phyloP scores from a whole-genome alignment of 257 asterid genomes.

The Solanum clarkiae region DNA sequence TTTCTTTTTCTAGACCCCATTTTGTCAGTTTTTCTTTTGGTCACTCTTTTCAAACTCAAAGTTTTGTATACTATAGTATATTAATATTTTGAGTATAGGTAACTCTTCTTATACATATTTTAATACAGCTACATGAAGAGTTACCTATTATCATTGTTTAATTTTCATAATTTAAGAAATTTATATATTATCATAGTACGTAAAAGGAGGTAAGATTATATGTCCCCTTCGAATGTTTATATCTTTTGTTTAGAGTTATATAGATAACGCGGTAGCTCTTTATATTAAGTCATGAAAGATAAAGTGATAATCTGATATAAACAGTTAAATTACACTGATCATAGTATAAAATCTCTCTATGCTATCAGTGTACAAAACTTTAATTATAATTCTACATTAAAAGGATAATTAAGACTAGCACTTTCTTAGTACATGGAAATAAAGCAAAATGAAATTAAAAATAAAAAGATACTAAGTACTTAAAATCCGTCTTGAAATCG shows the following conservation, averaged over 20 bases:
- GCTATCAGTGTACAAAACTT: neutral
- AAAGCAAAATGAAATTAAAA: neutral
- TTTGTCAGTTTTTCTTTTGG: slow-evolving; percentile 28
- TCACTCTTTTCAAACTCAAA: neutral
- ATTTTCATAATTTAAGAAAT: too few species aligned
- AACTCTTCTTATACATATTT: neutral
- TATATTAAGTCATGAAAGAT: neutral
- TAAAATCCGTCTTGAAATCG: slow-evolving; percentile 45
- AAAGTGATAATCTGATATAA: neutral
- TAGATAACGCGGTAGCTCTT: neutral
- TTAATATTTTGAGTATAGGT: neutral
- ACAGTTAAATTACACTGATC: neutral
- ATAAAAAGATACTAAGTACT: neutral
- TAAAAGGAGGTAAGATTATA: neutral
- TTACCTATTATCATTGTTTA: neutral
- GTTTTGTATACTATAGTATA: neutral
- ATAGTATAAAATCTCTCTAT: neutral
- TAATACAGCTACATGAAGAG: neutral
- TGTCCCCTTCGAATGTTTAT: too few species aligned
- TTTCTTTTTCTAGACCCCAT: slow-evolving; percentile 16
- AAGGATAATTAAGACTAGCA: slow-evolving; percentile 14
- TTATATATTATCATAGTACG: too few species aligned
- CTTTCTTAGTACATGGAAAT: neutral
- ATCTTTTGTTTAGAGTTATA: neutral
- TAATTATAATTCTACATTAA: neutral